Evolutionary conservation across 2,329 filamentous ascomycete species (phyloP).

Genomic region (Hypoxylon sp.): DNA sequence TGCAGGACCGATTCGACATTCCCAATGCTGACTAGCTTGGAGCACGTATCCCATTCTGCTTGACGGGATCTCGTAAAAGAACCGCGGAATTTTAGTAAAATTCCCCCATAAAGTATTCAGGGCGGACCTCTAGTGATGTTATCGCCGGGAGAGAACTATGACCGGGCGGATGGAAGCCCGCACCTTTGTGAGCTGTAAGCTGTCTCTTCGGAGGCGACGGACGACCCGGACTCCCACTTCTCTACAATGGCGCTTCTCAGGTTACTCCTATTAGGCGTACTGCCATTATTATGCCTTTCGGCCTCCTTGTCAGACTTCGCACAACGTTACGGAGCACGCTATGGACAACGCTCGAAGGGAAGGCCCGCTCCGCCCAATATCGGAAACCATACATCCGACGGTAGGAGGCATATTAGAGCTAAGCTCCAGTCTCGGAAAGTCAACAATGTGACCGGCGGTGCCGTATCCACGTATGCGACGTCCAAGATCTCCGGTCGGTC

Average conservation of each 20-base stretch:
- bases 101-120: constrained; percentile 25
- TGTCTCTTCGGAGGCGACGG: constrained; percentile 36
- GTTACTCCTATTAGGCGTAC: constrained; percentile 33
- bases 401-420: constrained; percentile 48
- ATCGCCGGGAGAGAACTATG: constrained; percentile 29
- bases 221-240: constrained; percentile 18
- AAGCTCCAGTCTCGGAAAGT: constrained; percentile 43
- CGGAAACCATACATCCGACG: constrained; percentile 19
- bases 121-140: constrained; percentile 16
- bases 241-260: constrained; percentile 37
- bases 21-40: constrained; percentile 17
- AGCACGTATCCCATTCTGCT: constrained; percentile 15
- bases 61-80: constrained; percentile 24
- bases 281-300: constrained; percentile 37
- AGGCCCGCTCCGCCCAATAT: constrained; percentile 1
- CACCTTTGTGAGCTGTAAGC: constrained; percentile 31
- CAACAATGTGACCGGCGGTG: constrained; percentile 37
- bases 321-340: constrained; percentile 15
- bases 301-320: constrained; percentile 16
- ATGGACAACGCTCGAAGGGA: constrained; percentile 15
- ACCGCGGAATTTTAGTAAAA: constrained; percentile 13
- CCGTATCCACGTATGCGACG: constrained; percentile 27
- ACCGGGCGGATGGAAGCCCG: constrained; percentile 33
- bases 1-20: constrained; percentile 39
- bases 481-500: constrained; percentile 33